Evolutionary conservation across 2,329 filamentous ascomycete species (phyloP).

Genomic region (Parastagonospora avenae): DNA sequence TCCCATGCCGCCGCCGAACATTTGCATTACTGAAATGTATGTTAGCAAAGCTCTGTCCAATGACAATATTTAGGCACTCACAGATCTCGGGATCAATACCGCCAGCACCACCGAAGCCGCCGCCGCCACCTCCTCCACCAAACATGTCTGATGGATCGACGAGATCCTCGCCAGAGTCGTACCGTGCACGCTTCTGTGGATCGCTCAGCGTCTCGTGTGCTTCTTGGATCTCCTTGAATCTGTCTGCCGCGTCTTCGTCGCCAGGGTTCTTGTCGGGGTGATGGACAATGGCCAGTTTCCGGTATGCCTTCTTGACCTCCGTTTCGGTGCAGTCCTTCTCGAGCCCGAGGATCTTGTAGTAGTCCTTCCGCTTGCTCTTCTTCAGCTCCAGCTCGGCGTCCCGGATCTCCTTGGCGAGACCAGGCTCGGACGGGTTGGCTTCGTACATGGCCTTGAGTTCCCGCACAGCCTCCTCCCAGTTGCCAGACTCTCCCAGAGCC

Average conservation of each 20-base stretch:
- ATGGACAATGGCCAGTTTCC: slow-evolving; percentile 89
- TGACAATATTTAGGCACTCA: slow-evolving; percentile 16
- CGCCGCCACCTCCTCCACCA: slow-evolving; percentile 59
- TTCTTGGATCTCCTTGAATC: slow-evolving; percentile 98
- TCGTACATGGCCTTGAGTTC: slow-evolving; percentile 90
- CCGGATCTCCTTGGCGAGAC: slow-evolving; percentile 81
- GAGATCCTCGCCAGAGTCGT: slow-evolving; percentile 91
- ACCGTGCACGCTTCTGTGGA: slow-evolving; percentile 87
- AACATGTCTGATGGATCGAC: slow-evolving; percentile 89
- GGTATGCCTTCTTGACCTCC: slow-evolving; percentile 96
- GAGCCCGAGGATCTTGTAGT: slow-evolving; percentile 95
- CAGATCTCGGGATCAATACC: slow-evolving; percentile 48
- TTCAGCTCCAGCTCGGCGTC: slow-evolving; percentile 94
- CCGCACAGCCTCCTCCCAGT: slow-evolving; percentile 89
- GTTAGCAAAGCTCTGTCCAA: slow-evolving; percentile 4
- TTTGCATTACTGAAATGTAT: slow-evolving; percentile 42
- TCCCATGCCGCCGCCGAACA: slow-evolving; percentile 43
- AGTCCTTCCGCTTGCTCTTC: slow-evolving; percentile 97
- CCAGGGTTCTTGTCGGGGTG: slow-evolving; percentile 98
- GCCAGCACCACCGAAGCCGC: slow-evolving; percentile 50
- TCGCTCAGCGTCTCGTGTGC: slow-evolving; percentile 96
- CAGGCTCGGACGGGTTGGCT: slow-evolving; percentile 78
- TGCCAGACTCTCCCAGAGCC: slow-evolving; percentile 80
- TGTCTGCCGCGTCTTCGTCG: slow-evolving; percentile 80
- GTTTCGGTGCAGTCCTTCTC: slow-evolving; percentile 82